Base-by-base conservation (phyloP, 352 stramenopile genomes). In the Phytophthora nicotianae region DNA sequence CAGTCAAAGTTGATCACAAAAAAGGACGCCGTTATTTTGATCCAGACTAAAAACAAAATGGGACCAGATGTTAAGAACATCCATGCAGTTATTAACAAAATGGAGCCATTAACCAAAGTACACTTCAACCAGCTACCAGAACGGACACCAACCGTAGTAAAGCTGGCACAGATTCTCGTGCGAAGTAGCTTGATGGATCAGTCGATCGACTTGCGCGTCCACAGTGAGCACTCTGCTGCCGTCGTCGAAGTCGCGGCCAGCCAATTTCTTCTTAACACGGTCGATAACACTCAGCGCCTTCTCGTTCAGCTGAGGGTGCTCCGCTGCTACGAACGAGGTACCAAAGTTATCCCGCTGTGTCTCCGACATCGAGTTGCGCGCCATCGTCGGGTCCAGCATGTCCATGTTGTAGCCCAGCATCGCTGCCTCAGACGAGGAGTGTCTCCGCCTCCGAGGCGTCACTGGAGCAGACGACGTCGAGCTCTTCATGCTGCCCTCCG, bases 201-300 rank as follows among this genome's bases (percentile, higher is more conserved):
- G 86, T 3, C 95, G 87, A 67, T 99, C 96, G 0, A 99, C 98
- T 79, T 99, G 98, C 17, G 83, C 84, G 29, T 91, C 79, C 32
- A 96, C 86, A 3, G 70, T 90, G 14, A 96, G 77, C 45, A 92
- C 75, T 42, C 89, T 86, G n/a, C 74, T 70, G 51, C 84, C 87
- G 53, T 94, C 76, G 59, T 95, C 86, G 72, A 99, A 99, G 70
- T 99, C 98, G 4, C 96, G 96, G 9, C 98, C 98, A 2, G 90
- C 97, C 24, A 99, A 83, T 69, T 99, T 99, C 72, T 99, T 98
- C 75, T 99, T 97, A n/a, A 99, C 96, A 29, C 98, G 91, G 33
- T 96, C 83, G 49, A 99, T 97, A 47, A 99, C 97, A 56, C 96
- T 97, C 33, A 99, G 71, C 16, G 97, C 96, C 67, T 95, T 94